These are phyloP conservation scores for Fragaria ananassa DNA, from an alignment of 306 rosid genomes.

Conservation along the genomic window DNA sequence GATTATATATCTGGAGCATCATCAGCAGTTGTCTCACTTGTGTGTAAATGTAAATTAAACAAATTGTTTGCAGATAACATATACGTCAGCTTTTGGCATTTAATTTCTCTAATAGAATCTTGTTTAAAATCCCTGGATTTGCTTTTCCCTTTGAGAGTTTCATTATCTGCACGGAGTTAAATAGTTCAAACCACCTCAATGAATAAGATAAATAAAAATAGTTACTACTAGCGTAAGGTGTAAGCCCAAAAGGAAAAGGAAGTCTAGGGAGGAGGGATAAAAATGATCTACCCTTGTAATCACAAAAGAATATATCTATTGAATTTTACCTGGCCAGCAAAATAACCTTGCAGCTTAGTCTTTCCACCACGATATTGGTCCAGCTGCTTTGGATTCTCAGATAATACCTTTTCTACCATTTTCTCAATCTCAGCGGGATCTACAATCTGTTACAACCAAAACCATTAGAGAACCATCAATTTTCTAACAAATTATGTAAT, in stretches of 20 bases:
- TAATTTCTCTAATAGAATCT: constrained; percentile 74
- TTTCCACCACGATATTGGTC: constrained; percentile 85
- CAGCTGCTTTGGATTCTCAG: constrained; percentile 84
- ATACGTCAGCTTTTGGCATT: constrained; percentile 59
- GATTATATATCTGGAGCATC: background rate
- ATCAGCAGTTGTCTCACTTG: background rate
- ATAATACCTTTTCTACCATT: constrained; percentile 72
- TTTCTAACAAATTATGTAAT: background rate
- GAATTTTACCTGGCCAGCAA: constrained; percentile 81
- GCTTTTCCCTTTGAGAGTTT: constrained; percentile 94
- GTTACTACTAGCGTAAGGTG: background rate
- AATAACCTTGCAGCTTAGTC: constrained; percentile 80
- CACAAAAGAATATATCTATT: background rate
- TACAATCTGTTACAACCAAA: constrained; percentile 55
- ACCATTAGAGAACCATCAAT: constrained; percentile 4
- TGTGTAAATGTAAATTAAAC: background rate
- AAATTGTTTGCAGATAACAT: constrained; percentile 10
- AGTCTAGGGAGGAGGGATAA: background rate
- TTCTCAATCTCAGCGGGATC: constrained; percentile 82
- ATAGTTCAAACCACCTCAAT: constrained; percentile 5
- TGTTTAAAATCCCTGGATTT: constrained; percentile 81
- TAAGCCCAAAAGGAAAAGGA: background rate
- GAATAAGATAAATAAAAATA: background rate
- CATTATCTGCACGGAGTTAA: constrained; percentile 54
- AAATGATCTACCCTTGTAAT: background rate